Percentiles rank a stretch among this genome's conserved stretches.
Evolutionary conservation across 2,329 filamentous ascomycete genomes (phyloP).

Genomic region (Fusarium sp.): DNA sequence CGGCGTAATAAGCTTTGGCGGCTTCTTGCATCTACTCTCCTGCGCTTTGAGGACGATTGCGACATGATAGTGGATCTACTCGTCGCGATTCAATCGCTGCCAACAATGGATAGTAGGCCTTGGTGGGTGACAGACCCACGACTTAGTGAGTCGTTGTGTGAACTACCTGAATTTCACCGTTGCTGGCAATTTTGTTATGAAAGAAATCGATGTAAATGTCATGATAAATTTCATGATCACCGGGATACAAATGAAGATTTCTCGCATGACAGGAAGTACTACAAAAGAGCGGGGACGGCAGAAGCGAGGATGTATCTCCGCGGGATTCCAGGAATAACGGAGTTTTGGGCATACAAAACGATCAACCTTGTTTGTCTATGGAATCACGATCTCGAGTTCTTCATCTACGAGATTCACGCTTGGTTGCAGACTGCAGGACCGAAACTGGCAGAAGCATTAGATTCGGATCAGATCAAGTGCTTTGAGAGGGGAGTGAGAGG

Average conservation of each 20-base stretch:
- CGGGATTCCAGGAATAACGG: not conserved
- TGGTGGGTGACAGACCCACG: not conserved
- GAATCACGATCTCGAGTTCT: fast-evolving
- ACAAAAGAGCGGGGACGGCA: not conserved
- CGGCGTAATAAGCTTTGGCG: not conserved
- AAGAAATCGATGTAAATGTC: not conserved
- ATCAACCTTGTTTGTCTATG: not conserved
- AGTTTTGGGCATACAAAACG: not conserved
- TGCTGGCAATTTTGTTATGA: fast-evolving
- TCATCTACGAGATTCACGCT: not conserved
- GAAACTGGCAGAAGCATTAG: not conserved
- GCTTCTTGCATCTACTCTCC: not conserved
- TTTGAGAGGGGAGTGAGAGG: not conserved
- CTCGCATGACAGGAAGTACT: not conserved
- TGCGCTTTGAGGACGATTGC: not conserved
- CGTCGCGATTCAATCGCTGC: not conserved
- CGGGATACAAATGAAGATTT: not conserved
- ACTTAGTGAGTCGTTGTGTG: not conserved
- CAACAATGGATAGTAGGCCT: not conserved
- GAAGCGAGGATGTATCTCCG: conserved; percentile 14
- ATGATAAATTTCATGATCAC: not conserved
- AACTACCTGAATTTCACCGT: fast-evolving
- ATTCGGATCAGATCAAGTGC: not conserved
- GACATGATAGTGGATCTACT: conserved; percentile 1
- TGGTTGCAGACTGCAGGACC: conserved; percentile 5